These are phyloP conservation scores for Sporormia fimetaria DNA, from an alignment of 495 filamentous ascomycete genomes.

Conservation along the genomic window DNA sequence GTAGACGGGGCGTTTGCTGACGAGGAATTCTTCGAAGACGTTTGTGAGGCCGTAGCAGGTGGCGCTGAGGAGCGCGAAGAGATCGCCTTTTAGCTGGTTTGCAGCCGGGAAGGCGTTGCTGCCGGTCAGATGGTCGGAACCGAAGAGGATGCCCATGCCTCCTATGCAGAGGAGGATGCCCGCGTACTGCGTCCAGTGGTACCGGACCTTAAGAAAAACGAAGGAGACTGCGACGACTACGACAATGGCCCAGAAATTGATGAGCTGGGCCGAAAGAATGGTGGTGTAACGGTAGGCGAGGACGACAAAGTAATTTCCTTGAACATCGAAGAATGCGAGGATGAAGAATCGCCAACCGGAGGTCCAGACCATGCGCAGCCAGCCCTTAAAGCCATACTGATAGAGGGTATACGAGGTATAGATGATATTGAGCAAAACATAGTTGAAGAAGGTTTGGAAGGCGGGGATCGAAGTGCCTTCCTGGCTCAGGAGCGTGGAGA, in stretches of 20 bases:
- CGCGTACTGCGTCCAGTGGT: constrained; percentile 67
- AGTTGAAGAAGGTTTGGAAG: constrained; percentile 93
- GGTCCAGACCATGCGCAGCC: constrained; percentile 46
- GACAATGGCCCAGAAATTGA: constrained; percentile 98
- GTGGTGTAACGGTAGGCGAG: constrained; percentile 89
- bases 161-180: constrained; percentile 87
- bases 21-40: constrained; percentile 84
- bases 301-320: constrained; percentile 96
- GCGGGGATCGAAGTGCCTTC: constrained; percentile 79
- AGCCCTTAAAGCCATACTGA: constrained; percentile 64
- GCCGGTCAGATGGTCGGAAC: constrained; percentile 73
- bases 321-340: constrained; percentile 81
- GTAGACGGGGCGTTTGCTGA: constrained; percentile 74
- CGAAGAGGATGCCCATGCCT: constrained; percentile 82
- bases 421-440: constrained; percentile 68
- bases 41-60: constrained; percentile 88
- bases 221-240: constrained; percentile 82
- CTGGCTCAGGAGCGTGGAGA: constrained; percentile 59
- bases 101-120: constrained; percentile 48
- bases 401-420: constrained; percentile 78
- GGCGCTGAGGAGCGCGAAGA: constrained; percentile 81
- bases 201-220: constrained; percentile 71
- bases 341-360: constrained; percentile 94
- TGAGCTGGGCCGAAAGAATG: constrained; percentile 80
- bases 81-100: constrained; percentile 81